These are phyloP conservation scores for Sarcocystis neurona DNA, from an alignment of 169 alveolate genomes.

Conservation along the genomic window DNA sequence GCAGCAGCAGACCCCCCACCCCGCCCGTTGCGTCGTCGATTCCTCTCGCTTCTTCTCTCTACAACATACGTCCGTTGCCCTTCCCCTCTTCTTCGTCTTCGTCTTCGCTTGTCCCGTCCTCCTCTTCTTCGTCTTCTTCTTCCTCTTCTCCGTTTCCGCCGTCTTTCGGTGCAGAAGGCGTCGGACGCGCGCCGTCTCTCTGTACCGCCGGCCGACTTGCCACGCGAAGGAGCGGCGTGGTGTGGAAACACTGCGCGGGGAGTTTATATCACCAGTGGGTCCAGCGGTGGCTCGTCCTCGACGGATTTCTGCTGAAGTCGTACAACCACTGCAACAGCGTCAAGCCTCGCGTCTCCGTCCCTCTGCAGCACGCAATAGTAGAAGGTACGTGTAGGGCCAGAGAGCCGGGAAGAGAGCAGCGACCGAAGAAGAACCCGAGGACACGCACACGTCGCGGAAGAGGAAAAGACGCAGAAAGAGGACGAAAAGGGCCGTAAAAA, in stretches of 20 bases:
- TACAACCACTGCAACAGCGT: constrained; percentile 40
- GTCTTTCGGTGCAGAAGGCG: background rate
- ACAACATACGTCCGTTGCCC: background rate
- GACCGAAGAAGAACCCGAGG: background rate
- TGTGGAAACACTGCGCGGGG: constrained; percentile 31
- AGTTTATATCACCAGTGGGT: constrained; percentile 51
- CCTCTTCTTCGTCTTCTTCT: background rate
- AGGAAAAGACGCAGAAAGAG: background rate
- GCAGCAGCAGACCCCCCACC: no score
- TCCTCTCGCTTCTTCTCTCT: background rate
- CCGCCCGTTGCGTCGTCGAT: background rate
- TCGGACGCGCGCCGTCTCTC: background rate
- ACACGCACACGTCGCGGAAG: background rate
- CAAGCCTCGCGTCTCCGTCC: constrained; percentile 42
- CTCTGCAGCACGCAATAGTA: constrained; percentile 41
- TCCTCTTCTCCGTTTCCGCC: background rate
- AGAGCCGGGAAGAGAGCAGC: background rate
- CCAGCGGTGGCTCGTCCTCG: constrained; percentile 54
- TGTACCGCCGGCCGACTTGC: background rate
- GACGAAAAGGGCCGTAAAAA: background rate
- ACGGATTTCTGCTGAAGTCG: constrained; percentile 47
- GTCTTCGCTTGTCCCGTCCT: background rate
- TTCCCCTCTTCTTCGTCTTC: background rate
- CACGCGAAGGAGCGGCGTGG: constrained; percentile 41
- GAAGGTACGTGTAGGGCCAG: constrained; percentile 19